A percentile compares a stretch with the other conserved stretches of the same genome.
These are phyloP conservation scores for Extremus antarcticus DNA, from an alignment of 495 filamentous ascomycete species.

Conservation along the genomic window DNA sequence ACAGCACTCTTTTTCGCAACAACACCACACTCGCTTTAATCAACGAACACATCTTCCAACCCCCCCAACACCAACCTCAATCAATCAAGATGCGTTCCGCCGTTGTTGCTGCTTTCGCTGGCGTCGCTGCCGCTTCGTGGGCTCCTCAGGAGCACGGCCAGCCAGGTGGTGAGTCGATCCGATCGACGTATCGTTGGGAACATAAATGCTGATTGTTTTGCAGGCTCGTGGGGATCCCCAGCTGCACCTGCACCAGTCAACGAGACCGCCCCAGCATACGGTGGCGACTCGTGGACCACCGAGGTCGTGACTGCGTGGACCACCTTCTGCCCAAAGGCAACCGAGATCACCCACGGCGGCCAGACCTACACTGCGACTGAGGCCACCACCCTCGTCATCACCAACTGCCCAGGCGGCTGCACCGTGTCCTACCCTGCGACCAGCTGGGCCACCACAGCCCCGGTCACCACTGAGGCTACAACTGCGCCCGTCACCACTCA, in stretches of 20 bases:
- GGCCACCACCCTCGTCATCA: constrained; percentile 70
- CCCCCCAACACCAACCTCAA: constrained; percentile 6
- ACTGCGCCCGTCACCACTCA: neutral
- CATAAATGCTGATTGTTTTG: no score
- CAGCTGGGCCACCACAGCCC: neutral
- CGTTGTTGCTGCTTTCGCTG: constrained; percentile 45
- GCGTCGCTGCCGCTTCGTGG: constrained; percentile 34
- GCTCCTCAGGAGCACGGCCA: neutral
- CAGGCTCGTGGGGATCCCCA: neutral
- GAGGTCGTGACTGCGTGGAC: constrained; percentile 68
- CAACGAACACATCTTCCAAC: neutral
- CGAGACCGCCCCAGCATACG: constrained; percentile 18
- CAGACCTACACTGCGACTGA: constrained; percentile 72
- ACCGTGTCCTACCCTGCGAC: constrained; percentile 64
- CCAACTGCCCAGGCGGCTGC: constrained; percentile 53
- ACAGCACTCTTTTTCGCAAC: neutral
- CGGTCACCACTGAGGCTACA: neutral
- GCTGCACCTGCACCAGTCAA: neutral
- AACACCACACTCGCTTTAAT: neutral
- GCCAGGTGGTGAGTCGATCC: neutral
- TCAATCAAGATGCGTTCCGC: constrained; percentile 82
- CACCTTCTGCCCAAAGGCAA: constrained; percentile 76
- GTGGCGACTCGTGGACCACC: constrained; percentile 47
- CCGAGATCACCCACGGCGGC: constrained; percentile 54
- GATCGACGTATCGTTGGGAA: neutral